phyloP scores from a whole-genome alignment of 2,329 filamentous ascomycete genomes.

The Xylariaceae sp. region DNA sequence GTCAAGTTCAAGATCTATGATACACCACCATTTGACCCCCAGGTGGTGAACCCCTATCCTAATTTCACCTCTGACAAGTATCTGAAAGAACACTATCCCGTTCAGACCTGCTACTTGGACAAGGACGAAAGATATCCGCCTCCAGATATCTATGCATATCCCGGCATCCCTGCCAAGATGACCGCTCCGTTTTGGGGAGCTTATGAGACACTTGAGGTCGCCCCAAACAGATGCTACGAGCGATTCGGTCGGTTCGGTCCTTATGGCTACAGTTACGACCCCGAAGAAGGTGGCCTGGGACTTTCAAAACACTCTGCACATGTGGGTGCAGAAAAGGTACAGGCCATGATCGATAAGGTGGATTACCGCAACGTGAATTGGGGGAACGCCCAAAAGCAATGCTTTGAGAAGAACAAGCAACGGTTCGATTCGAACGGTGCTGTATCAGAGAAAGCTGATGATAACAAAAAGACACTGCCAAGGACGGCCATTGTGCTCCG shows the following conservation, averaged over 20 bases:
- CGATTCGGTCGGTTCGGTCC: constrained; percentile 72
- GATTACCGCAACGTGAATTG: constrained; percentile 47
- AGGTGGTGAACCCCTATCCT: constrained; percentile 39
- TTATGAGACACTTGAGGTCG: constrained; percentile 65
- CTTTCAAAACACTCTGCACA: constrained; percentile 66
- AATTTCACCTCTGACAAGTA: constrained; percentile 37
- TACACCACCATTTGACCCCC: constrained; percentile 36
- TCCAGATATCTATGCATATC: constrained; percentile 54
- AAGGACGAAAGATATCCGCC: constrained; percentile 48
- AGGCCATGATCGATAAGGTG: constrained; percentile 44
- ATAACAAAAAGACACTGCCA: constrained; percentile 32
- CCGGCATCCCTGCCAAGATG: constrained; percentile 68
- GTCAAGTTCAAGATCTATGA: constrained; percentile 34
- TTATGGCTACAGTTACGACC: constrained; percentile 72
- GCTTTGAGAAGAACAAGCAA: constrained; percentile 56
- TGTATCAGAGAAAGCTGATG: constrained; percentile 4
- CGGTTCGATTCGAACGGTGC: constrained; percentile 49
- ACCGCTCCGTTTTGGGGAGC: constrained; percentile 71
- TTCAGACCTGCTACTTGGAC: constrained; percentile 56
- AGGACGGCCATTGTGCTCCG: constrained; percentile 70
- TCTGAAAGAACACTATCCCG: constrained; percentile 38
- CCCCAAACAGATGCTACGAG: constrained; percentile 73
- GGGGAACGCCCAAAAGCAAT: constrained; percentile 43
- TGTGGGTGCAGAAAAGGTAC: constrained; percentile 63
- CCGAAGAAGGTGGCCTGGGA: constrained; percentile 65